A percentile compares a stretch with the other conserved stretches of the same genome.
Conservation (phyloP, 306 rosid genomes). For the Quercus aquifolioides region DNA sequence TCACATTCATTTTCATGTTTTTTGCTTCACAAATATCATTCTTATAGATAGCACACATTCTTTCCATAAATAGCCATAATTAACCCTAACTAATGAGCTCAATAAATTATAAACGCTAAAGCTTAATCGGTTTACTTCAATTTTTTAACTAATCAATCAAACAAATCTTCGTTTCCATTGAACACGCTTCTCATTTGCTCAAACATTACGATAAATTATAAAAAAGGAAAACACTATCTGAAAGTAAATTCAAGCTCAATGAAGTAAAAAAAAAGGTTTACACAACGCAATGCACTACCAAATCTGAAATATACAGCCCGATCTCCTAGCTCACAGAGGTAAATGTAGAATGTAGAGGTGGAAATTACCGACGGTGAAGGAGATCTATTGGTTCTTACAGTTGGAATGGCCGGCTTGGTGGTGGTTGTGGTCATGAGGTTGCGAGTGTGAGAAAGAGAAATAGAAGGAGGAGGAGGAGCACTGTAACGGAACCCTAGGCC, state of each 20-base stretch:
- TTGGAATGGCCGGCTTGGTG: slow-evolving; percentile 32
- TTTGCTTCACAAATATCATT: not conserved
- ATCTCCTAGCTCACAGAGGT: not conserved
- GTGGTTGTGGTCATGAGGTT: not conserved
- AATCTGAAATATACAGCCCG: not conserved
- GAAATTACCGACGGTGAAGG: slow-evolving; percentile 62
- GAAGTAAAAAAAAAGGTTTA: not conserved
- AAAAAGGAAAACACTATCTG: not conserved
- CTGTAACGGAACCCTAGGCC: slow-evolving; percentile 87
- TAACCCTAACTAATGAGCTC: not conserved
- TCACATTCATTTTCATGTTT: too few relatives aligned
- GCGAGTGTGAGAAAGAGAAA: slow-evolving; percentile 54
- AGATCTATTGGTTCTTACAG: slow-evolving; percentile 51
- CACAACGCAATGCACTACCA: not conserved
- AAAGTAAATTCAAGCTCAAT: not conserved
- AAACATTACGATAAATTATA: not conserved
- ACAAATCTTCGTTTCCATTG: not conserved
- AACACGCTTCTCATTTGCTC: not conserved
- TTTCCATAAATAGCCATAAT: not conserved
- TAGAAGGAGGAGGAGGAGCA: slow-evolving; percentile 82
- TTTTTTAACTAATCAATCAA: not conserved
- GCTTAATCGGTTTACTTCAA: not conserved
- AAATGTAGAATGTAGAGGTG: not conserved
- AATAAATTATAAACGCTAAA: not conserved
- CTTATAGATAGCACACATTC: not conserved